Base-by-base conservation (phyloP, 225 moss, liverwort and hornwort genomes). In the Sphagnum contortum region DNA sequence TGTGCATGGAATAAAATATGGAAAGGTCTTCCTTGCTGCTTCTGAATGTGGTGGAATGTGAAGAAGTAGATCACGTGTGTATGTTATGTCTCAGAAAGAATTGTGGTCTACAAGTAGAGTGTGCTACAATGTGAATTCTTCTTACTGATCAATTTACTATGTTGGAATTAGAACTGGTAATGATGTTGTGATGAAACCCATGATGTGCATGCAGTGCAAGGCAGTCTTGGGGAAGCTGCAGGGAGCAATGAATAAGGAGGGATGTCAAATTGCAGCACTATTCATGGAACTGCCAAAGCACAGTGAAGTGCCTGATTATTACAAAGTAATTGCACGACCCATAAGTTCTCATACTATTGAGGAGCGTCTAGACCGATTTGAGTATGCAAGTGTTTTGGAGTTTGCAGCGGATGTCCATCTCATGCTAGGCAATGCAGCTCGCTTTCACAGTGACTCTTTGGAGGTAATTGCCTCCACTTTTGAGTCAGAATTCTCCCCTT, bases 351-450 rank as follows among this genome's bases (percentile, higher is more conserved):
- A 87, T 12, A 83, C 85, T 50, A 91, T 98, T 66, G 93, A 98
- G 71, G 90, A 98, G 69, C 89, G 89, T 47, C 75, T 98, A 60
- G 91, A 98, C 69, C 90, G 91, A 68, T 87, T 91, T 69, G 98
- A 93, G 75, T 98, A 98, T 76, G 75, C 89, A 3, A 91, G 80
- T 74, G 93, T 91, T 55, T 67, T 91, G 66, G 98, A 98, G 66
- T 98, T 98, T 57, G 93, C 98, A 54, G 89, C 93, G 53, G 98
- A 98, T 78, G 86, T 98, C 67, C 93, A 98, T 61, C 87, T 91
- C 53, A 92, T 98, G 98, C 81, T 98, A 57, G 88, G 93, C 74
- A 98, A 98, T 74, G 87, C 92, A 61, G 93, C 82, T 63, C 87
- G 87, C 55, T 98, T 72, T 67, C 80, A 86, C 70, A 90, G 78